Conservation (phyloP, 2,329 filamentous ascomycete species). For the Raffaelea arxii region DNA sequence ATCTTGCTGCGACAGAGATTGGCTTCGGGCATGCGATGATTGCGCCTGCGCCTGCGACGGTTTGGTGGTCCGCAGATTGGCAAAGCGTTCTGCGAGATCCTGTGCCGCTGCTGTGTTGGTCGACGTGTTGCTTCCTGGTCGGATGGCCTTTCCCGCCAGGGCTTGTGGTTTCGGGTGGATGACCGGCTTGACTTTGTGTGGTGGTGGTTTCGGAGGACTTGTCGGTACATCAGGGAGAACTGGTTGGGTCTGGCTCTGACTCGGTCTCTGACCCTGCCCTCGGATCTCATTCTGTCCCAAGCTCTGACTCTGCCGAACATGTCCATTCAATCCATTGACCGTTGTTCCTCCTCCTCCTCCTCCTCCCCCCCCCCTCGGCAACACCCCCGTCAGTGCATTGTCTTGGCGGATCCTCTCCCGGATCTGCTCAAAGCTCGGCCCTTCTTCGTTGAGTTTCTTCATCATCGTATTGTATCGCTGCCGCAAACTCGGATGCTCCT, state of each 20-base stretch:
- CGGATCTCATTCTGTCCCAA: no score
- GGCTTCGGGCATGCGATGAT: background rate
- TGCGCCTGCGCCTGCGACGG: slow-evolving; percentile 11
- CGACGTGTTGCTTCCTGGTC: slow-evolving; percentile 17
- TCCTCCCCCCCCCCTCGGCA: no score
- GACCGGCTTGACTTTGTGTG: slow-evolving; percentile 28
- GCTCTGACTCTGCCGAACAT: no score
- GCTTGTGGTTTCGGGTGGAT: slow-evolving; percentile 60
- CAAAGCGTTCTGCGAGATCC: slow-evolving; percentile 48
- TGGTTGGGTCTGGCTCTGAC: no score
- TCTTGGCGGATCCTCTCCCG: slow-evolving; percentile 53
- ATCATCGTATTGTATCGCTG: slow-evolving; percentile 40
- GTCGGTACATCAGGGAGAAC: no score
- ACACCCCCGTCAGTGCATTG: slow-evolving; percentile 52
- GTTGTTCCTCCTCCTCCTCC: no score
- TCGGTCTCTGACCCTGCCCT: no score
- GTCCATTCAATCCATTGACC: no score
- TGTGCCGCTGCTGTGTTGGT: slow-evolving; percentile 20
- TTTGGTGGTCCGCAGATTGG: slow-evolving; percentile 36
- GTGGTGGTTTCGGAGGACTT: background rate
- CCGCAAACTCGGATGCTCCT: slow-evolving; percentile 37
- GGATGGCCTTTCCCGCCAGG: slow-evolving; percentile 51
- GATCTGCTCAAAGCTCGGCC: slow-evolving; percentile 43
- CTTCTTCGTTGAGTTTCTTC: slow-evolving; percentile 37
- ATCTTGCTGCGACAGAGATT: slow-evolving; percentile 34